Evolutionary conservation across 352 stramenopile species (phyloP).

Genomic region (Globisporangium cystogenes): DNA sequence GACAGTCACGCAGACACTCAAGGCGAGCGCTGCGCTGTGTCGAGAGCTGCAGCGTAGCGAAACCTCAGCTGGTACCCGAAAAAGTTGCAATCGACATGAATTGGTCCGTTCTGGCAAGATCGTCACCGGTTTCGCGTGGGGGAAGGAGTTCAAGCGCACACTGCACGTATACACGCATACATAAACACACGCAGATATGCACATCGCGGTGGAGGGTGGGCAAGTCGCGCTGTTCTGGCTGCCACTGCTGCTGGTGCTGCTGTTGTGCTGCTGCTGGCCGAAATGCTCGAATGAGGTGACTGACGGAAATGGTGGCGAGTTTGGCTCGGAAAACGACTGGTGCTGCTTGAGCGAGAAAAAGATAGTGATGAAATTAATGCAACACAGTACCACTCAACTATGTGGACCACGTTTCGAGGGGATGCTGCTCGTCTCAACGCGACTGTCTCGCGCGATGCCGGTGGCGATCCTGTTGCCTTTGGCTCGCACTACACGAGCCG

Average conservation of each 20-base stretch:
- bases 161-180: background rate
- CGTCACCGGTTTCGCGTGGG: constrained; percentile 54
- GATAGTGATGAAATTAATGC: no score
- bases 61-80: constrained; percentile 88
- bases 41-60: constrained; percentile 18
- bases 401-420: no score
- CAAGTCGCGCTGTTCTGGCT: background rate
- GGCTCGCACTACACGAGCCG: no score
- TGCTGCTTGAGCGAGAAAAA: background rate
- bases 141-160: no score
- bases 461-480: no score
- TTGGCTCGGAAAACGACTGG: background rate
- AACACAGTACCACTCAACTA: no score
- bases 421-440: no score
- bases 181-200: background rate
- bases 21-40: background rate
- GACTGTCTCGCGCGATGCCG: no score
- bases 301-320: background rate
- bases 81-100: constrained; percentile 89
- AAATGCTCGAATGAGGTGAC: background rate
- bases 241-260: no score
- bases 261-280: background rate
- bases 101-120: constrained; percentile 81
- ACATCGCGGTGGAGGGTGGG: background rate
- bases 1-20: background rate